phyloP scores from a whole-genome alignment of 768 basidiomycete genomes.

The Termitomyces sp. region DNA sequence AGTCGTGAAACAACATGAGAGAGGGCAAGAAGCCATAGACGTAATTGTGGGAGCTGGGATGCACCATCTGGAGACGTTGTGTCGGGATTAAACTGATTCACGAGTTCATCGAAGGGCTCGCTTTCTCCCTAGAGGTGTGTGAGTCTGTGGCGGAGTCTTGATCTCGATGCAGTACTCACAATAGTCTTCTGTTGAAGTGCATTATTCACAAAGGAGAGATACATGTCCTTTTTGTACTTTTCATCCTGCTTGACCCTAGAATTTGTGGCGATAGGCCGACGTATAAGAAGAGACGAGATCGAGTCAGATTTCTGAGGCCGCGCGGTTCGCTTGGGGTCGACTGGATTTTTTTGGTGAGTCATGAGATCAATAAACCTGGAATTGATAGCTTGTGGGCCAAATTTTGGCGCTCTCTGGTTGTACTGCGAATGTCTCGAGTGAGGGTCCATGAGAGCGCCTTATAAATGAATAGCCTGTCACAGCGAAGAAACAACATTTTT shows the following conservation, averaged over 20 bases:
- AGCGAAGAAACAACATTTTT: slow-evolving; percentile 13
- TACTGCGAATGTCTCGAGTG: slow-evolving; percentile 73
- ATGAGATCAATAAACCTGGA: slow-evolving; percentile 38
- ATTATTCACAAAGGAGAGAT: slow-evolving; percentile 76
- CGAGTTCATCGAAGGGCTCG: slow-evolving; percentile 82
- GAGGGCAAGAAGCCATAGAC: slow-evolving; percentile 79
- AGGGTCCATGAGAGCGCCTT: slow-evolving; percentile 53
- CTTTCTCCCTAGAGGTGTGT: slow-evolving; percentile 54
- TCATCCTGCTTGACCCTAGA: slow-evolving; percentile 75
- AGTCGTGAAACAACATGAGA: slow-evolving; percentile 90
- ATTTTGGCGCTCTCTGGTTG: slow-evolving; percentile 66
- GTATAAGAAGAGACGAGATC: slow-evolving; percentile 22
- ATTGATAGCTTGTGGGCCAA: slow-evolving; percentile 47
- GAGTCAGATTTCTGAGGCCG: slow-evolving; percentile 22
- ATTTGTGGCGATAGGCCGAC: slow-evolving; percentile 71
- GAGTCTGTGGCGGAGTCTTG: slow-evolving; percentile 10
- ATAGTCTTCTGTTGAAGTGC: slow-evolving; percentile 69
- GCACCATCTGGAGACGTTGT: slow-evolving; percentile 21
- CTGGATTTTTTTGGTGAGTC: slow-evolving; percentile 27
- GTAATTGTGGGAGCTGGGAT: slow-evolving; percentile 51
- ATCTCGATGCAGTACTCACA: slow-evolving; percentile 35
- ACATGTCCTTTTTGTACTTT: slow-evolving; percentile 75
- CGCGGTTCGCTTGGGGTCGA: slow-evolving; percentile 34
- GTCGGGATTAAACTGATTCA: slow-evolving; percentile 74
- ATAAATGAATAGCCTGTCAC: background rate